These are phyloP conservation scores for Plantago ovata DNA, from an alignment of 257 asterid genomes.

Conservation along the genomic window DNA sequence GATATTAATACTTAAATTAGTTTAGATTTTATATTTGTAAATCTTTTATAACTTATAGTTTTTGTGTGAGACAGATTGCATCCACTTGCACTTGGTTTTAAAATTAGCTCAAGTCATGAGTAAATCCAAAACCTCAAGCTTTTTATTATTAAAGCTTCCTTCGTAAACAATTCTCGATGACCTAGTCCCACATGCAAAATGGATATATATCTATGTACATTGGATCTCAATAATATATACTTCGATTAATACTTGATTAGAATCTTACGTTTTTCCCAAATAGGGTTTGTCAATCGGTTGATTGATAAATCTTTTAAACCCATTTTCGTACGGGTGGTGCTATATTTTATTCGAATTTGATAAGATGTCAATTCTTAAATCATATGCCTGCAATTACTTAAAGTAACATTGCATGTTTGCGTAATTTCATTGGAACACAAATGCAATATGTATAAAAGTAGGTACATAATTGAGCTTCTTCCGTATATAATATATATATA, in stretches of 20 bases:
- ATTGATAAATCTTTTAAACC: neutral
- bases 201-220: constrained; percentile 4
- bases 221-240: constrained; percentile 7
- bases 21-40: neutral
- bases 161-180: constrained; percentile 25
- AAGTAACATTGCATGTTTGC: too few species aligned
- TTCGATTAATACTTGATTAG: constrained; percentile 9
- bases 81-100: constrained; percentile 25
- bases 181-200: constrained; percentile 29
- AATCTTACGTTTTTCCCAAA: constrained; percentile 19
- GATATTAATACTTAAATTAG: constrained; percentile 8
- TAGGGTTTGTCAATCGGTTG: constrained; percentile 10
- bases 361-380: neutral
- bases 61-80: constrained; percentile 22
- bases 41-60: too few species aligned
- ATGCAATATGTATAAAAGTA: too few species aligned
- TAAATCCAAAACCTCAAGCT: constrained; percentile 30
- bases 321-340: neutral
- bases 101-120: constrained; percentile 32
- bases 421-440: too few species aligned
- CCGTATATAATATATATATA: too few species aligned
- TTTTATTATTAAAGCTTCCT: constrained; percentile 30
- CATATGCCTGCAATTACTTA: neutral
- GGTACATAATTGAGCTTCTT: too few species aligned
- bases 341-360: neutral